Evolutionary conservation across 129 eudicot species (phyloP), one percentile per base, ranked within the genome.

Genomic region (Flaveria linearis): DNA sequence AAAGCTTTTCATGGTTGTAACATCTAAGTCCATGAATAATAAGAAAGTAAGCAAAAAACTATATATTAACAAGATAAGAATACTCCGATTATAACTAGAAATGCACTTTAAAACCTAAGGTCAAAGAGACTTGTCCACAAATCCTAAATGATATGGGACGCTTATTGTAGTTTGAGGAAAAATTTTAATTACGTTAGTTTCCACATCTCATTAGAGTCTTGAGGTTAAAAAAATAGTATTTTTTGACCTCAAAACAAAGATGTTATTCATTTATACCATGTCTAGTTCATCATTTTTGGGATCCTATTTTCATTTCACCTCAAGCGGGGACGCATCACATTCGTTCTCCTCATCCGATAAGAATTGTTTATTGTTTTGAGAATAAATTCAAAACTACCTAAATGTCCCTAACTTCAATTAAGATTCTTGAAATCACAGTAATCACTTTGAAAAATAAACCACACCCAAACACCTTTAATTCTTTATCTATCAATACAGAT

Each of bases 401-500:
- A 55, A 45, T 45, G 49, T 45, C 8, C 41, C 7, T 5, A 36
- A 36, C 41, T 36, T 36, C 41, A 36, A 5, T 36, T 36, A 36
- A 5, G 11, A 55, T 2, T 7, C 56, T 13, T 18, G 12, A n/a
- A 17, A 55, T 9, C 9, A 5, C 9, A n/a, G 61, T 55, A 22
- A 57, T 57, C 5, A 57, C 15, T 57, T 57, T 3, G 53, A 3
- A 49, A 49, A 49, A 14, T 14, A 49, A 49, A 49, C 53, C 53
- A 12, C n/a, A 15, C 15, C 36, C 23, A 0, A 12, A 20, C 23
- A 69, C 15, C 25, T 22, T 53, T 33, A 22, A 22, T 5, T 4
- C 56, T 68, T 68, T 14, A 68, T n/a, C 60, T 17, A 17, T 53
- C 67, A 51, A 71, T 26, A 12, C 63, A 56, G 63, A 56, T 56